Evolutionary conservation across 139 green algal species (phyloP), one percentile per base, ranked within the genome.

Genomic region (Edaphochlamys debaryana): DNA sequence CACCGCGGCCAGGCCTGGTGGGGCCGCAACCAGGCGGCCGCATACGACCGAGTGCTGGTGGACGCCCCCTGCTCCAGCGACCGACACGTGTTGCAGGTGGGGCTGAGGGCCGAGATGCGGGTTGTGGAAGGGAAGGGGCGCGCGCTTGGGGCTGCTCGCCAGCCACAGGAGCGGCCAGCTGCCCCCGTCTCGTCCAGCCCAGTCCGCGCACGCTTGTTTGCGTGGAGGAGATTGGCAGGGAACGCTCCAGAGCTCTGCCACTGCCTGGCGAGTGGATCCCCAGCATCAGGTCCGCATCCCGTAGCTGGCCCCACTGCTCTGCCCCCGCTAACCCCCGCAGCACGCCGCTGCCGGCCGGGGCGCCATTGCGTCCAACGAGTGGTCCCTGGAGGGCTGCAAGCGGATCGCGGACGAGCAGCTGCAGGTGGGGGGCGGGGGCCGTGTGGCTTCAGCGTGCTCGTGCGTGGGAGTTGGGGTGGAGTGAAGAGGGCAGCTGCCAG

Each of bases 41-140:
- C 22, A 41, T 80, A 67, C 36, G 67, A 73, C 40, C 38, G 64
- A 23, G 63, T 72, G 15, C 48, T 75, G 50, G 79, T 96, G 72
- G 93, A 96, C 77, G 92, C 93, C 4, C 93, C 93, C 32, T 96
- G 93, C 85, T 91, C 89, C 38, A 89, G 79, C 11, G 93, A 95
- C 56, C 74, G 90, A 11, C 87, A 94, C 62, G 85, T 95, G 7
- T 40, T 94, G 69, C 79, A 91, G 77, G 81, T 91, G 66, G 80
- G 74, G 30, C 40, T 38, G 45, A n/a, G 48, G 52, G 2, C 37
- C 23, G 4, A 67, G 63, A 22, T n/a, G 64, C 30, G 64, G 30
- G 30, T 48, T 86, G 56, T 36, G 50, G 50, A 22, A 11, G 50
- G 50, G 23, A 19, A 58, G 50, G 50, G 50, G 50, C 50, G 50